A percentile compares a stretch with the other conserved stretches of the same genome.
Conservation (phyloP, 2,329 filamentous ascomycete species). For the Orbilia quercus region DNA sequence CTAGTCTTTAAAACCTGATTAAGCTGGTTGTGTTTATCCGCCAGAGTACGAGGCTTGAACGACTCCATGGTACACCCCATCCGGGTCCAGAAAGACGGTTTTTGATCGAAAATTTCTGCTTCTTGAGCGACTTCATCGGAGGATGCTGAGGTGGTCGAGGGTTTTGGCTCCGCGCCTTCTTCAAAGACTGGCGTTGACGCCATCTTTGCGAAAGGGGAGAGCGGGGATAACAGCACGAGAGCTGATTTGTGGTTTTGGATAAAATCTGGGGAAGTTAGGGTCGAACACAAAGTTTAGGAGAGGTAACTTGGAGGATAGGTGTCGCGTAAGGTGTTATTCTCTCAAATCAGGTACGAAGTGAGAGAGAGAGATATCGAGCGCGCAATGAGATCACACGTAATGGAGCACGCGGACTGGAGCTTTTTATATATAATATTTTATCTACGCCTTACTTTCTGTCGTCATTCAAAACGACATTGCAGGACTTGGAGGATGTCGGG, state of each 20-base stretch:
- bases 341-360: neutral
- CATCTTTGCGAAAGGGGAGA: constrained; percentile 18
- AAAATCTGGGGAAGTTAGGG: neutral
- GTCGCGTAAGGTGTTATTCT: constrained; percentile 21
- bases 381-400: neutral
- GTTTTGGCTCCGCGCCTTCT: constrained; percentile 30
- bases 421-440: constrained; percentile 44
- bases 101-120: constrained; percentile 57
- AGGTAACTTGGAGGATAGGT: neutral
- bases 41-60: constrained; percentile 62
- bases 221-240: constrained; percentile 23
- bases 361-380: constrained; percentile 29
- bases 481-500: constrained; percentile 10
- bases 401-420: constrained; percentile 12
- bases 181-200: constrained; percentile 27
- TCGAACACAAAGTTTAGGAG: neutral
- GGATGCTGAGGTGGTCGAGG: neutral
- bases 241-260: constrained; percentile 15
- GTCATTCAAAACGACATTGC: neutral
- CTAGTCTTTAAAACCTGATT: constrained; percentile 69
- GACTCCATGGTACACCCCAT: constrained; percentile 63
- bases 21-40: constrained; percentile 62
- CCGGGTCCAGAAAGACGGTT: constrained; percentile 62
- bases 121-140: constrained; percentile 13
- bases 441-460: constrained; percentile 43